Evolutionary conservation across 768 basidiomycete species (phyloP).

Genomic region (Mycena alexandri): DNA sequence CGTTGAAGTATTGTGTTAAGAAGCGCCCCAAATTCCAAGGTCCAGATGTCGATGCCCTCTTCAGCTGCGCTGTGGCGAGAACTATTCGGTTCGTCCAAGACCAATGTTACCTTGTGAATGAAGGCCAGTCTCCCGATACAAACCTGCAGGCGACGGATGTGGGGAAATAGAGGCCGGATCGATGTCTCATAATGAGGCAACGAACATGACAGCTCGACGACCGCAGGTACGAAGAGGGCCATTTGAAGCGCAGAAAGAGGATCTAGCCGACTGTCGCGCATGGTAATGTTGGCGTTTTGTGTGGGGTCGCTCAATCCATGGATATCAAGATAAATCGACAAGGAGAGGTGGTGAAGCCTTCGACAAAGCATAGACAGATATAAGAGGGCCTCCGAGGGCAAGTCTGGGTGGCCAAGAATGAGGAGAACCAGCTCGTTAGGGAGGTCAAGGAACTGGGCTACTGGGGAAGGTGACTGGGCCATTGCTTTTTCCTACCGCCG

Average conservation of each 20-base stretch:
- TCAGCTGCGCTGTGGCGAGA: background rate
- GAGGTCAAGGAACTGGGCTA: slow-evolving; percentile 24
- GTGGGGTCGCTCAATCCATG: slow-evolving; percentile 30
- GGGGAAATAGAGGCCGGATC: slow-evolving; percentile 15
- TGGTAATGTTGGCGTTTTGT: slow-evolving; percentile 10
- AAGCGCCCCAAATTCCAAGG: slow-evolving; percentile 25
- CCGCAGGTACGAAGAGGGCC: slow-evolving; percentile 23
- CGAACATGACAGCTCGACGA: slow-evolving; percentile 26
- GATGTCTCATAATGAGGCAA: slow-evolving; percentile 25
- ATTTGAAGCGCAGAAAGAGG: slow-evolving; percentile 31
- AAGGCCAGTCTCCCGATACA: slow-evolving; percentile 29
- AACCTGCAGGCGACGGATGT: slow-evolving; percentile 22
- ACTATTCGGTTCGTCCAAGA: slow-evolving; percentile 15
- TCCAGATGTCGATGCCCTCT: slow-evolving; percentile 15
- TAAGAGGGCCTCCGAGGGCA: slow-evolving; percentile 20
- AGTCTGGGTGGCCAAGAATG: slow-evolving; percentile 26
- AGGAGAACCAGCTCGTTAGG: slow-evolving; percentile 33
- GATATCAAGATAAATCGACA: slow-evolving; percentile 22
- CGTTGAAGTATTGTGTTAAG: slow-evolving; percentile 32
- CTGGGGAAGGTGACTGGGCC: background rate
- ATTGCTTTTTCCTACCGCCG: background rate
- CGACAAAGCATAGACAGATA: slow-evolving; percentile 28
- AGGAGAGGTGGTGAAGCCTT: slow-evolving; percentile 27
- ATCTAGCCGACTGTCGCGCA: slow-evolving; percentile 21
- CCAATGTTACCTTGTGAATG: slow-evolving; percentile 24